Base-by-base conservation (phyloP, 2,329 filamentous ascomycete genomes). In the Ophiostoma triangulosporum region DNA sequence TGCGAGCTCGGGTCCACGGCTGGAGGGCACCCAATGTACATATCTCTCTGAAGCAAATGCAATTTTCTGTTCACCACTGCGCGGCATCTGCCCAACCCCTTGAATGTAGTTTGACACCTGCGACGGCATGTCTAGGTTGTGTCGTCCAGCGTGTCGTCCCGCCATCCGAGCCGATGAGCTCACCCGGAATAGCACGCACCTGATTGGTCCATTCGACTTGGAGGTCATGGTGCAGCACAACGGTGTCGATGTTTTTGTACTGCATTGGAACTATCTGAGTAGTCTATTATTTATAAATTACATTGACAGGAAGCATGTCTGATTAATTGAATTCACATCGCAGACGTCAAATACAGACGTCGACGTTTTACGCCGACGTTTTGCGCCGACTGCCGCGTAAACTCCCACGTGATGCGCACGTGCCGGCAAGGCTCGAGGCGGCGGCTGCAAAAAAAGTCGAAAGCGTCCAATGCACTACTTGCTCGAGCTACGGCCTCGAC, bases 181-280 rank as follows among this genome's bases (percentile, higher is more conserved):
- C 58, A 57, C 56, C 58, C 48, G 53, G 58, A 59, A 53, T 52
- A 45, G 48, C 32, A 26, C 8, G 29, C 50, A 50, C 52, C 52
- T 59, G 61, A 59, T 59, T 60, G 61, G 58, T 52, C 56, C 58
- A 58, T 45, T 35, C 20, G 7, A 12, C 29, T 12, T 33, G n/a
- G n/a, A n/a, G n/a, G n/a, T n/a, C n/a, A n/a, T n/a, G n/a, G n/a
- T n/a, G n/a, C n/a, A n/a, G n/a, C 15, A 26, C 6, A 15, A 24
- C 6, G 27, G 27, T 1, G 43, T 20, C 20, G 38, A 24, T 12
- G 20, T 14, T 26, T 5, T 15, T 43, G 20, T 6, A 15, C 38
- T 24, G 20, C 38, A n/a, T n/a, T n/a, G n/a, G n/a, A n/a, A n/a
- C n/a, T n/a, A n/a, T n/a, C n/a, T n/a, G n/a, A n/a, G n/a, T n/a